These are phyloP conservation scores for Tolypocladium tundrense DNA, from an alignment of 2,329 filamentous ascomycete genomes.

Conservation along the genomic window DNA sequence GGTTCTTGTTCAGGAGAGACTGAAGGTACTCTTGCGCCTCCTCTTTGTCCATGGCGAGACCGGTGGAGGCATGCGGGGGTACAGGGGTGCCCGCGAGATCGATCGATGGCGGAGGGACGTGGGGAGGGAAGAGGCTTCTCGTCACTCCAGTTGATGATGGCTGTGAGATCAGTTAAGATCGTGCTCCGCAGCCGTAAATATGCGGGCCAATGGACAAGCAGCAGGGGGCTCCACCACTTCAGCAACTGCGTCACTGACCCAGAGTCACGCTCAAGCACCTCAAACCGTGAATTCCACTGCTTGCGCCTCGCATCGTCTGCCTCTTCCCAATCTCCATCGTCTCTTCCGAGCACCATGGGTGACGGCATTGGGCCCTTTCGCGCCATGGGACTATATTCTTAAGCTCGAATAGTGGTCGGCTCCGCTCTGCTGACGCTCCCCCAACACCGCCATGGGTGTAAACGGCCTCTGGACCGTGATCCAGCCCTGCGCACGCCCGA, in stretches of 20 bases:
- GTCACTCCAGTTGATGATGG: not conserved
- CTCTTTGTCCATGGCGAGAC: slow-evolving; percentile 33
- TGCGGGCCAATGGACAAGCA: not conserved
- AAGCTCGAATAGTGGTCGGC: not conserved
- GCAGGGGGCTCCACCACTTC: not conserved
- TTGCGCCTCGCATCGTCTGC: too few species aligned
- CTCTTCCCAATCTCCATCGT: not conserved
- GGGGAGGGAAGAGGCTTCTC: not conserved
- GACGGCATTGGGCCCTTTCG: not conserved
- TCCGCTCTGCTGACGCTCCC: not conserved
- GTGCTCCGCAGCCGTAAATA: not conserved
- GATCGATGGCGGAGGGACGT: not conserved
- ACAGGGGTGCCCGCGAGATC: not conserved
- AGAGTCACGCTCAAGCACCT: not conserved
- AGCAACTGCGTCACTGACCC: not conserved
- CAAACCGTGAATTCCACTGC: not conserved
- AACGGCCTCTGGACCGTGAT: slow-evolving; percentile 95
- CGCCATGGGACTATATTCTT: not conserved
- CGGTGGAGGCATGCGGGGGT: not conserved
- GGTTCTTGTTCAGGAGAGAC: slow-evolving; percentile 64
- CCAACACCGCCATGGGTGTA: slow-evolving; percentile 66
- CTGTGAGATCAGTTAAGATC: not conserved
- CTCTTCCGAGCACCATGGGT: not conserved
- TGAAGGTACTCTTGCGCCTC: slow-evolving; percentile 46
- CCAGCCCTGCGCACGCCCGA: slow-evolving; percentile 88